A percentile compares a stretch with the other conserved stretches of the same genome.
Evolutionary conservation across 1,139 yeast genomes (phyloP).

Genomic region (Candida sanyaensis): DNA sequence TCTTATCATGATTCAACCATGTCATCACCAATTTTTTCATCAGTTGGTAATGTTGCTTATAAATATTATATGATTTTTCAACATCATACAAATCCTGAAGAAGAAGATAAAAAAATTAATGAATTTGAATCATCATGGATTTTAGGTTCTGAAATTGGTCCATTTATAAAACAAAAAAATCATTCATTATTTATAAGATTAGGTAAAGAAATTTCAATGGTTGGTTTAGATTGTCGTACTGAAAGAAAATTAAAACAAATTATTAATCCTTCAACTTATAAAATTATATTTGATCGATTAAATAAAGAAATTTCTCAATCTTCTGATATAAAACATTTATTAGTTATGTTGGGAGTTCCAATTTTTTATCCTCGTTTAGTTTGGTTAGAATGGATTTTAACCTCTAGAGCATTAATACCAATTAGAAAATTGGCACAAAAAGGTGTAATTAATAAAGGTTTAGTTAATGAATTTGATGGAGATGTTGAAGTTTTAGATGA

Average conservation of each 20-base stretch:
- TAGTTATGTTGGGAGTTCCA: slow-evolving; percentile 90
- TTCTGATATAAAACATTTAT: slow-evolving; percentile 67
- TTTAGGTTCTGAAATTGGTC: slow-evolving; percentile 53
- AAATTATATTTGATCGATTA: slow-evolving; percentile 60
- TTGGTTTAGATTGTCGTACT: slow-evolving; percentile 91
- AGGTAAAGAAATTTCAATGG: slow-evolving; percentile 70
- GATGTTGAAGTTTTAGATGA: slow-evolving; percentile 89
- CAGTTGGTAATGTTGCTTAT: slow-evolving; percentile 77
- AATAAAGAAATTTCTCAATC: slow-evolving; percentile 49
- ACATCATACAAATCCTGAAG: slow-evolving; percentile 66
- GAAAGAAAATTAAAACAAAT: slow-evolving; percentile 72
- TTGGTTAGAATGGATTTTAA: slow-evolving; percentile 78
- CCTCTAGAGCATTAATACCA: slow-evolving; percentile 64
- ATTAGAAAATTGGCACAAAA: slow-evolving; percentile 65
- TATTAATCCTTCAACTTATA: slow-evolving; percentile 58
- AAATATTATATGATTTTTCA: slow-evolving; percentile 89
- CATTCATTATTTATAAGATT: slow-evolving; percentile 72
- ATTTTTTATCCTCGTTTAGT: slow-evolving; percentile 91
- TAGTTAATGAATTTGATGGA: slow-evolving; percentile 90
- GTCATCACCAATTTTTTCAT: slow-evolving; percentile 64
- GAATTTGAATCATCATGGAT: slow-evolving; percentile 61
- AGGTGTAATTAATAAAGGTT: slow-evolving; percentile 65
- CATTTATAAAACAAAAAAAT: slow-evolving; percentile 62
- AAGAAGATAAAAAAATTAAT: slow-evolving; percentile 33
- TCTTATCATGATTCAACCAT: slow-evolving; percentile 78